Conservation (phyloP, 2,329 filamentous ascomycete species). For the Trichoderma sp. region DNA sequence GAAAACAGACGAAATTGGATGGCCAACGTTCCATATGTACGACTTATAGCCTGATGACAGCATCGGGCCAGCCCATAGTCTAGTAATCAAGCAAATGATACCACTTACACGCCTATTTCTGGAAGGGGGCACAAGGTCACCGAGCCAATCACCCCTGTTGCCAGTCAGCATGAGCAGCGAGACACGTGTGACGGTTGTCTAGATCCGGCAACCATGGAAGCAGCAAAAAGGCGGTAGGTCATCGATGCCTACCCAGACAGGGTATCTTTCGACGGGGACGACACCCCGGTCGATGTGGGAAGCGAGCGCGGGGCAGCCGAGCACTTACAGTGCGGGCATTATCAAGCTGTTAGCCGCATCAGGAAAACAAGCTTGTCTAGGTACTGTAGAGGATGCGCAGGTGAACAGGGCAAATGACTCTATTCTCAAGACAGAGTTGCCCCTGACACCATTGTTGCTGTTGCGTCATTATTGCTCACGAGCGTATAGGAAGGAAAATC, state of each 20-base stretch:
- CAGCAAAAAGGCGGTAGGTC: neutral
- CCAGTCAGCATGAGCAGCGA: neutral
- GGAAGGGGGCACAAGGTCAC: neutral
- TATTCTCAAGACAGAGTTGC: neutral
- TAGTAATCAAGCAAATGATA: neutral
- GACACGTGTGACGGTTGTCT: neutral
- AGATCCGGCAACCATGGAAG: slow-evolving; percentile 8
- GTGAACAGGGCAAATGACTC: neutral
- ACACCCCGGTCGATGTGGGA: slow-evolving; percentile 4
- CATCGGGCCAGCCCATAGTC: neutral
- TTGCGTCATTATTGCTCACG: neutral
- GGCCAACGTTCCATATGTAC: neutral
- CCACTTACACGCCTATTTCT: neutral
- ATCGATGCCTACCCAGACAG: too few relatives aligned
- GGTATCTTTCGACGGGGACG: slow-evolving; percentile 1
- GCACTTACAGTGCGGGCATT: slow-evolving; percentile 5
- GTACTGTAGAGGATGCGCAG: too few relatives aligned
- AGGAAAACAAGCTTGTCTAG: neutral
- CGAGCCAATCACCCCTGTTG: neutral
- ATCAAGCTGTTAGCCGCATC: neutral
- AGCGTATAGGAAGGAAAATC: neutral
- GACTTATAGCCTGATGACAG: neutral
- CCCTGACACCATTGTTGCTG: neutral
- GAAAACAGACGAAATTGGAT: neutral
- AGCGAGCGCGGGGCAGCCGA: neutral